Evolutionary conservation across 192 early-diverging fungal genomes (phyloP).

Genomic region (Backusella sp.): DNA sequence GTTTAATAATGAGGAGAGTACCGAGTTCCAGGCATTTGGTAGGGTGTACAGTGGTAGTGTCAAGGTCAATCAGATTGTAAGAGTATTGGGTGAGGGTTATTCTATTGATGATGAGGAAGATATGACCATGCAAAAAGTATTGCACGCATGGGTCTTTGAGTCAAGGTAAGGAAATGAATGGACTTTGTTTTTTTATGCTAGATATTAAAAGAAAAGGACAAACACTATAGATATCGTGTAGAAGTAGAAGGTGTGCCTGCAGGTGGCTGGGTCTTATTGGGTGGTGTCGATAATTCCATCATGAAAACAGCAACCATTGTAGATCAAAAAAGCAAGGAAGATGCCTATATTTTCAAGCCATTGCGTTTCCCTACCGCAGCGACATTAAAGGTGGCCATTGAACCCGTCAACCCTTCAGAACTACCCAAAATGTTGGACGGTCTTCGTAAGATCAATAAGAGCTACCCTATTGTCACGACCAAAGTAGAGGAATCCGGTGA

Average conservation of each 20-base stretch:
- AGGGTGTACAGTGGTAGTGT: conserved; percentile 94
- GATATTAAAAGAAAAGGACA: no score
- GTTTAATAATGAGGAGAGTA: conserved; percentile 85
- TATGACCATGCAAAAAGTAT: conserved; percentile 81
- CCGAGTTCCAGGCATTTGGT: conserved; percentile 87
- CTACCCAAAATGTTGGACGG: conserved; percentile 98
- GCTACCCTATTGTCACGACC: conserved; percentile 86
- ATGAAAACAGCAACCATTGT: conserved; percentile 95
- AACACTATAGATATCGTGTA: conserved; percentile 65
- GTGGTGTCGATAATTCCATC: conserved; percentile 91
- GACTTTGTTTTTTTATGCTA: neutral
- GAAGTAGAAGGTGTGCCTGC: conserved; percentile 78
- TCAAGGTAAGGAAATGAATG: conserved; percentile 54
- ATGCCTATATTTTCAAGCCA: conserved; percentile 81
- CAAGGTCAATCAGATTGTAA: conserved; percentile 69
- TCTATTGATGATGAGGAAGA: conserved; percentile 95
- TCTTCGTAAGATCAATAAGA: conserved; percentile 93
- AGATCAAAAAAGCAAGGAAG: conserved; percentile 61
- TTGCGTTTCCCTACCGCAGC: conserved; percentile 79
- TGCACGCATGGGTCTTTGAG: conserved; percentile 74
- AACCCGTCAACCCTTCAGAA: conserved; percentile 97
- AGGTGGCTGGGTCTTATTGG: conserved; percentile 88
- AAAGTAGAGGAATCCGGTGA: conserved; percentile 96
- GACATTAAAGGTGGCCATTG: conserved; percentile 93
- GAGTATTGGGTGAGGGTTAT: conserved; percentile 93